Conservation (phyloP, 164 flowering plant genomes). For the Vitis riparia region DNA sequence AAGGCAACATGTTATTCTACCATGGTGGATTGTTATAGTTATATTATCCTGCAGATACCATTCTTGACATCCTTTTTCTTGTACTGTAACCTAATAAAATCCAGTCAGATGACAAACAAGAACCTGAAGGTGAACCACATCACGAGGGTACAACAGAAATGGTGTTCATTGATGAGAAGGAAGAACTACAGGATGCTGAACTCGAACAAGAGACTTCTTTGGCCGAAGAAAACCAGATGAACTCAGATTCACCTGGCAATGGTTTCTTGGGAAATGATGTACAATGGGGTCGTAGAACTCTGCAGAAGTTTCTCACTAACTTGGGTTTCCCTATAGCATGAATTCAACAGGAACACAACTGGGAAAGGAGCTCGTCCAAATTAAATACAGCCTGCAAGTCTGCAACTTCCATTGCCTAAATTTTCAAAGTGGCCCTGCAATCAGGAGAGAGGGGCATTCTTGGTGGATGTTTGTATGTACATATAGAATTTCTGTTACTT, state of each 20-base stretch:
- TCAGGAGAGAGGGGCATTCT: background rate
- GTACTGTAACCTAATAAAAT: conserved; percentile 9
- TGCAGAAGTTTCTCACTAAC: conserved; percentile 35
- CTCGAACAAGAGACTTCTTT: background rate
- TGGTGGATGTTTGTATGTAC: background rate
- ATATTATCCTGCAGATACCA: background rate
- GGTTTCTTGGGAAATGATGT: conserved; percentile 32
- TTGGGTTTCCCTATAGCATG: conserved; percentile 24
- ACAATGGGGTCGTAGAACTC: conserved; percentile 42
- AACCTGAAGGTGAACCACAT: conserved; percentile 8
- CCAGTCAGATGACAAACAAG: conserved; percentile 30
- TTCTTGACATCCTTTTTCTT: conserved; percentile 9
- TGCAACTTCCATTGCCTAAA: background rate
- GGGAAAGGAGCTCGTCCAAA: background rate
- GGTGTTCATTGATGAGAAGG: conserved; percentile 7
- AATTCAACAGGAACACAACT: conserved; percentile 1
- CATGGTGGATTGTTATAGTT: background rate
- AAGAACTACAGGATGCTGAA: conserved; percentile 10
- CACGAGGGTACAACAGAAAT: conserved; percentile 13
- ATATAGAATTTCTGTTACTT: too few relatives aligned
- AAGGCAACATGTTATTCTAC: background rate
- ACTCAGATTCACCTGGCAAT: conserved; percentile 3
- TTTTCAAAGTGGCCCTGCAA: background rate
- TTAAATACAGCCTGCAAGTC: background rate
- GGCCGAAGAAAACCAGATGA: conserved; percentile 12